A percentile compares a stretch with the other conserved stretches of the same genome.
Evolutionary conservation across 2,329 filamentous ascomycete genomes (phyloP).

Genomic region (Fusarium scirpi): DNA sequence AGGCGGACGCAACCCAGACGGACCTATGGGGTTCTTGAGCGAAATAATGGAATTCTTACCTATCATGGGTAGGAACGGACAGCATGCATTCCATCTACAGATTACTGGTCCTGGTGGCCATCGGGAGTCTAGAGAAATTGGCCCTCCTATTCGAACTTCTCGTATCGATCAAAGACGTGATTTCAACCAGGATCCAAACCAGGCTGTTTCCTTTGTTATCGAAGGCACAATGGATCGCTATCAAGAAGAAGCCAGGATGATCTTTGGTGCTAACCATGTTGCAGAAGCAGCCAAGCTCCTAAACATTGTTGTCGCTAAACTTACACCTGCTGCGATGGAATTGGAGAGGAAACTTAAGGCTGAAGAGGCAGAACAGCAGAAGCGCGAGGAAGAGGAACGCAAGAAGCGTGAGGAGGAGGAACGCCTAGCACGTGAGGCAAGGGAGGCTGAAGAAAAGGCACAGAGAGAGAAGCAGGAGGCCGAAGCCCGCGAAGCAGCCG

Average conservation of each 20-base stretch:
- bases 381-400: slow-evolving; percentile 67
- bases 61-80: slow-evolving; percentile 58
- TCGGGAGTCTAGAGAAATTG: slow-evolving; percentile 65
- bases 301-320: slow-evolving; percentile 75
- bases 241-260: slow-evolving; percentile 88
- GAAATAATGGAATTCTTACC: slow-evolving; percentile 68
- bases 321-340: slow-evolving; percentile 88
- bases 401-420: slow-evolving; percentile 75
- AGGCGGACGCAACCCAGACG: slow-evolving; percentile 56
- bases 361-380: slow-evolving; percentile 63
- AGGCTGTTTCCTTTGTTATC: slow-evolving; percentile 80
- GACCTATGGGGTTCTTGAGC: slow-evolving; percentile 67
- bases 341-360: slow-evolving; percentile 79
- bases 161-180: slow-evolving; percentile 64
- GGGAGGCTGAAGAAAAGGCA: slow-evolving; percentile 76
- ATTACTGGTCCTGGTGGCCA: slow-evolving; percentile 63
- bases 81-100: slow-evolving; percentile 70
- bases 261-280: slow-evolving; percentile 75
- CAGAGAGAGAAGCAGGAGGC: slow-evolving; percentile 76
- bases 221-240: slow-evolving; percentile 81
- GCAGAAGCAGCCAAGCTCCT: slow-evolving; percentile 77
- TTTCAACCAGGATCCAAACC: slow-evolving; percentile 71
- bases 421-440: slow-evolving; percentile 74
- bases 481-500: slow-evolving; percentile 72
- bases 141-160: slow-evolving; percentile 54